Base-by-base conservation (phyloP, 495 filamentous ascomycete species). In the Cercophora sp. region DNA sequence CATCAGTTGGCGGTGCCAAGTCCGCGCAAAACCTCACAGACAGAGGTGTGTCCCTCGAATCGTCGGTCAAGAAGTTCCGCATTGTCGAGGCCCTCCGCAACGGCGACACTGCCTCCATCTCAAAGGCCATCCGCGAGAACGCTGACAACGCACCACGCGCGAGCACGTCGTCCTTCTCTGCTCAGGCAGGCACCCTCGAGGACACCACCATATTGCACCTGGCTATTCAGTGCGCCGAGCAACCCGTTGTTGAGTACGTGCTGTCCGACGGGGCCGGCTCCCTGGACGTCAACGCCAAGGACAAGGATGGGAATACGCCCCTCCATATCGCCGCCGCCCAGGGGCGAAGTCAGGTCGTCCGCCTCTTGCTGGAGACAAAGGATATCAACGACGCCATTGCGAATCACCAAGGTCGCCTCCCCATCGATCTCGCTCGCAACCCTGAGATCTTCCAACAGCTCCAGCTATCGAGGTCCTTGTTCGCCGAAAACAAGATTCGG, bases 371-470 rank as follows among this genome's bases (percentile, higher is more conserved):
- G 22, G 87, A 87, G 22, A 82, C 86, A 48, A 78, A 84, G 36
- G 83, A 80, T 18, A 85, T 96, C 64, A 94, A 97, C 54, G 93
- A 97, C 65, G 86, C 89, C 3, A 76, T 96, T 29, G 75, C 86
- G n/a, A 98, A 97, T 70, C 87, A 89, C 60, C 83, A 87, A 47
- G 89, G 91, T 42, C 88, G 89, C 47, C 84, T 90, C 0, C 83
- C 93, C 4, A 80, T 98, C 35, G 93, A 97, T 63, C 76, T 96
- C 25, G 89, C 93, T 2, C 82, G 89, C 10, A 96, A 80, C 10
- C 91, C 93, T 5, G 91, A 95, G 11, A 95, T 97, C 49, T 96
- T 92, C 70, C 91, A 98, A 65, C 87, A 91, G 61, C 79, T 98
- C 48, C 94, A 98, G 65, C 84, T 98, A 8, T 83, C 92, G 6